phyloP scores from a whole-genome alignment of 176 grass and related monocot species.

The Oryza brachyantha region DNA sequence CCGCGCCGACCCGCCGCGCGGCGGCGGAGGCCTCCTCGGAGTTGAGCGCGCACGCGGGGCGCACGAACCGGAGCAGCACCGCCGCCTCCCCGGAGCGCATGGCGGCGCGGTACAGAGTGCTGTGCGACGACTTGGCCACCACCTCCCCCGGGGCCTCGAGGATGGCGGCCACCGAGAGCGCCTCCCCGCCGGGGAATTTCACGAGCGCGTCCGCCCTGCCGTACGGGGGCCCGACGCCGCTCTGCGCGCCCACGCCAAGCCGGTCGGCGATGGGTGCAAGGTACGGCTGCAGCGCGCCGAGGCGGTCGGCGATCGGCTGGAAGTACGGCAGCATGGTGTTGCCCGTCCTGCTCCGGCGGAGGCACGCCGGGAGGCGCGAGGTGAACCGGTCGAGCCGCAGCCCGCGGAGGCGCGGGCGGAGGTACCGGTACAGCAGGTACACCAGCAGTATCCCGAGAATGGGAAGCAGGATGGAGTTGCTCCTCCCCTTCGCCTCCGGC shows the following conservation, averaged over 20 bases:
- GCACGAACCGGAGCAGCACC: constrained; percentile 85
- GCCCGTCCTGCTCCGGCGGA: constrained; percentile 32
- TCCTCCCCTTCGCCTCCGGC: constrained; percentile 37
- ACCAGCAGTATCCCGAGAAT: constrained; percentile 51
- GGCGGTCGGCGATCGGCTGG: constrained; percentile 53
- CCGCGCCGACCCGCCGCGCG: constrained; percentile 48
- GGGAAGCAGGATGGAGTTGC: constrained; percentile 56
- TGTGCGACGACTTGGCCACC: constrained; percentile 83
- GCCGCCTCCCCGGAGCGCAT: constrained; percentile 44
- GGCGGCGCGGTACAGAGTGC: constrained; percentile 83
- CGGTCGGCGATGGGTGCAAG: constrained; percentile 47
- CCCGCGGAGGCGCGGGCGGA: constrained; percentile 54
- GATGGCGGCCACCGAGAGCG: constrained; percentile 65
- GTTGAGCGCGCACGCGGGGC: constrained; percentile 57
- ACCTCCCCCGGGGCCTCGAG: constrained; percentile 94
- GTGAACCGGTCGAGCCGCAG: constrained; percentile 41
- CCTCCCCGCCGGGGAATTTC: constrained; percentile 79
- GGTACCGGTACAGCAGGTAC: constrained; percentile 53
- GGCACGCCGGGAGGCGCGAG: constrained; percentile 29
- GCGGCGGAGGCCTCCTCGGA: constrained; percentile 59
- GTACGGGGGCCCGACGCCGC: not conserved
- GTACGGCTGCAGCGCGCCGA: constrained; percentile 50
- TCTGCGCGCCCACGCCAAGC: constrained; percentile 17
- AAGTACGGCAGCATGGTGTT: constrained; percentile 50
- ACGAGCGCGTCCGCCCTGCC: constrained; percentile 45